Evolutionary conservation across 345 rosid genomes (phyloP).

Genomic region (Corchorus capsularis): DNA sequence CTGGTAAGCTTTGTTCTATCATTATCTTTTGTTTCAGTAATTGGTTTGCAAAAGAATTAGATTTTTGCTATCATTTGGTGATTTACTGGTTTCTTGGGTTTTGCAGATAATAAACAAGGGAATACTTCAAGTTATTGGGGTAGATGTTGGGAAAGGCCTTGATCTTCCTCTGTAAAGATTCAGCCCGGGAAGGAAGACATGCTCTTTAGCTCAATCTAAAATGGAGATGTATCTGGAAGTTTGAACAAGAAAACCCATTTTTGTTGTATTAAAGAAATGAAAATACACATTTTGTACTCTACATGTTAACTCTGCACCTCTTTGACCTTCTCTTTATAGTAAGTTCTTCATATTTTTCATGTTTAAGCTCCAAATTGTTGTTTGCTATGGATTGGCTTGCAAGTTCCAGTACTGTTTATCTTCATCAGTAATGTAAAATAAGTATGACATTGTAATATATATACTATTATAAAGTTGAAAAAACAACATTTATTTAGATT

Average conservation of each 20-base stretch:
- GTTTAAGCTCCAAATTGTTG: background rate
- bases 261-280: background rate
- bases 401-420: background rate
- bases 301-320: background rate
- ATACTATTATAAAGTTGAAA: background rate
- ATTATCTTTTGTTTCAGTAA: background rate
- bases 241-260: background rate
- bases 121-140: constrained; percentile 69
- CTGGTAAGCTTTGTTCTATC: constrained; percentile 43
- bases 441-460: background rate
- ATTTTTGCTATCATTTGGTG: too few species aligned
- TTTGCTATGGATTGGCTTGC: background rate
- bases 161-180: constrained; percentile 68
- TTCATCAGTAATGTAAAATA: background rate
- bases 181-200: background rate
- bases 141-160: constrained; percentile 86
- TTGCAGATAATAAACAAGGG: constrained; percentile 75
- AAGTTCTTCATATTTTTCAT: background rate
- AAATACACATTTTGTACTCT: background rate
- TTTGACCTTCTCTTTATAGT: background rate
- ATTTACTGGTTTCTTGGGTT: background rate
- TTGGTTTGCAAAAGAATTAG: background rate
- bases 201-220: background rate
- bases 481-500: background rate
- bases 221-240: background rate